Percentiles rank a stretch among this genome's conserved stretches.
Evolutionary conservation across 2,329 filamentous ascomycete genomes (phyloP).

Genomic region (Pleochaeta shiraiana): DNA sequence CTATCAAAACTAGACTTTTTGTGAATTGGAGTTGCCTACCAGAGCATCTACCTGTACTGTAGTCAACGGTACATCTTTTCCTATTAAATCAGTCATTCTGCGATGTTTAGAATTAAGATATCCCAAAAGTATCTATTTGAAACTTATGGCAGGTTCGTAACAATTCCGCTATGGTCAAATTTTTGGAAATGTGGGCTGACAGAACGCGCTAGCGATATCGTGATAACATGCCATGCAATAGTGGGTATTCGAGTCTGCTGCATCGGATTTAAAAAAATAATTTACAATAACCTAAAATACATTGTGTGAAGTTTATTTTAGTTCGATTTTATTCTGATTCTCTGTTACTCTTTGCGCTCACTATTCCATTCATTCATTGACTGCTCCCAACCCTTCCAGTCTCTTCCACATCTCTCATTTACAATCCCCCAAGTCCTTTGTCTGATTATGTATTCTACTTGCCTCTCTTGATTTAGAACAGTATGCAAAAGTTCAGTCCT

Average conservation of each 20-base stretch:
- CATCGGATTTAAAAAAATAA: not conserved
- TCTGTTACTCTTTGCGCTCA: not conserved
- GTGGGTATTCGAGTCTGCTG: too few relatives aligned
- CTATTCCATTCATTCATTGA: conserved; percentile 39
- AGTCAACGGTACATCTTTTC: conserved; percentile 52
- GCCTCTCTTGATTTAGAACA: conserved; percentile 50
- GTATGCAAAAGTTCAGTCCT: conserved; percentile 60
- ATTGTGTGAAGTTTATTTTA: not conserved
- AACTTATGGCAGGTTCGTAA: not conserved
- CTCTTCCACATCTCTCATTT: conserved; percentile 46
- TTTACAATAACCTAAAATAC: not conserved
- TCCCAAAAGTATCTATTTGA: too few relatives aligned
- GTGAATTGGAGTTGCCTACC: conserved; percentile 33
- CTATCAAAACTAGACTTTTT: conserved; percentile 13
- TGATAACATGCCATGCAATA: too few relatives aligned
- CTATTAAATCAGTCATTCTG: conserved; percentile 30
- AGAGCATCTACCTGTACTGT: conserved; percentile 87
- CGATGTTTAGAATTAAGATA: too few relatives aligned
- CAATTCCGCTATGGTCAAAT: not conserved
- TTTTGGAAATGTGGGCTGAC: not conserved
- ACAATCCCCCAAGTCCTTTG: conserved; percentile 64
- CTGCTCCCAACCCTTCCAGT: conserved; percentile 37
- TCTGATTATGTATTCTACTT: conserved; percentile 60
- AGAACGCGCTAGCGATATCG: not conserved
- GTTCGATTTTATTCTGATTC: not conserved